Conservation (phyloP, 1,139 yeast species). For the Blastobotrys capitulatus region DNA sequence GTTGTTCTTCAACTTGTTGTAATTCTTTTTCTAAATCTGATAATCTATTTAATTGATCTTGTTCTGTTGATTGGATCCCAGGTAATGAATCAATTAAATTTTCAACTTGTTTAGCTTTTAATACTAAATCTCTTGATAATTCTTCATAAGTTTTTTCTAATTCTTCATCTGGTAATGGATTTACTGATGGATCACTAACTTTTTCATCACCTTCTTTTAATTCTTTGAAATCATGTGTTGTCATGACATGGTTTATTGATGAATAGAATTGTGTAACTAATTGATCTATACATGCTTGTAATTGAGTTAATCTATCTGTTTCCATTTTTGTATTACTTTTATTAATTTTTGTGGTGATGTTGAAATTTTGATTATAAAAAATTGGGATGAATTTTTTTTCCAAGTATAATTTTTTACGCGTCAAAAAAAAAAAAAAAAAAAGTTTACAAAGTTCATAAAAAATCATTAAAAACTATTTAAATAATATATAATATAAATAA, state of each 20-base stretch:
- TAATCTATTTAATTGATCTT: conserved; percentile 63
- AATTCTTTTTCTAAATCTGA: conserved; percentile 60
- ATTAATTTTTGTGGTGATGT: background rate
- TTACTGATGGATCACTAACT: conserved; percentile 45
- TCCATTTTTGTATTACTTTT: conserved; percentile 3
- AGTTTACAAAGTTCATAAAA: background rate
- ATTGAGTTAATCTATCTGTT: conserved; percentile 83
- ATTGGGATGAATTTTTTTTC: too few relatives aligned
- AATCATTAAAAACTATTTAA: background rate
- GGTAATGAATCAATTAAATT: conserved; percentile 85
- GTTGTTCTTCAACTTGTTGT: conserved; percentile 53
- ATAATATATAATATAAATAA: background rate
- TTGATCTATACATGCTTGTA: conserved; percentile 87
- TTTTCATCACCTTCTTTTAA: conserved; percentile 43
- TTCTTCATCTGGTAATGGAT: conserved; percentile 35
- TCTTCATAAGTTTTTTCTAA: conserved; percentile 32
- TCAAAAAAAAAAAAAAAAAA: background rate
- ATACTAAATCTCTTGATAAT: conserved; percentile 73
- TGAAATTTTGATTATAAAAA: background rate
- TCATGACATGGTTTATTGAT: conserved; percentile 78
- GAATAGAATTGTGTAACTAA: conserved; percentile 90
- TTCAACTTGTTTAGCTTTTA: conserved; percentile 81
- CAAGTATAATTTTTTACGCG: too few relatives aligned
- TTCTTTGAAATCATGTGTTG: conserved; percentile 56
- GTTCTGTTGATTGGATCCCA: conserved; percentile 83